Base-by-base conservation (phyloP, 2,329 filamentous ascomycete species). In the Cladosporium sp. region DNA sequence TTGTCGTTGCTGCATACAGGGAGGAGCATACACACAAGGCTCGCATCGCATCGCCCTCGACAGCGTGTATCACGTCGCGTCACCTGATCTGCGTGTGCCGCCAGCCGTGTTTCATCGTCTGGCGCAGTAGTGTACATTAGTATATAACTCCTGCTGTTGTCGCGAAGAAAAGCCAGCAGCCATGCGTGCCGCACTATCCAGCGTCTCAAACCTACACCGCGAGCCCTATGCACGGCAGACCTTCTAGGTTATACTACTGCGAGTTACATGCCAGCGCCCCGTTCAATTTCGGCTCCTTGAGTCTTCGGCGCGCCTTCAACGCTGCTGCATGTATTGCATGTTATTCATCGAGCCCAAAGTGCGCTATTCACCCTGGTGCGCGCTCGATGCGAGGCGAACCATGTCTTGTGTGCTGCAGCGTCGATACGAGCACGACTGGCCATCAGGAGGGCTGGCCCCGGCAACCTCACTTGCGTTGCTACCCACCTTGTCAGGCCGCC, bases 211-310 rank as follows among this genome's bases (percentile, higher is more conserved):
- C 49, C 49, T 38, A 37, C 45, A 28, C 45, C 15, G 45, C 30
- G 17, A 25, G 28, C 28, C 12, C 22, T n/a, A 30, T 47, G 25
- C 43, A 8, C 25, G 7, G 5, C 28, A 47, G 43, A 25, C 45
- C 34, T 37, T 51, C 45, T 55, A 36, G n/a, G 7, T 45, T 37
- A 37, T 43, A 36, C 39, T 15, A 30, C 37, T 14, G 9, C 28
- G 20, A 28, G 47, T 28, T 43, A 45, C 54, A 49, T 56, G 54
- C 54, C 54, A 56, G 9, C 54, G 36, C 42, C 42, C 42, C 40
- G 54, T 15, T 38, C 42, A 47, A 56, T 56, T 49, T 56, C 54
- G 54, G 54, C 54, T 49, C 42, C 54, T 40, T 37, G 22, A 40
- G 22, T 52, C 50, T 25, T 39, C 50, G 20, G 19, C 36, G 20